Evolutionary conservation across 1,139 yeast species (phyloP).

Genomic region (Nakaseomyces uthaithaninus): DNA sequence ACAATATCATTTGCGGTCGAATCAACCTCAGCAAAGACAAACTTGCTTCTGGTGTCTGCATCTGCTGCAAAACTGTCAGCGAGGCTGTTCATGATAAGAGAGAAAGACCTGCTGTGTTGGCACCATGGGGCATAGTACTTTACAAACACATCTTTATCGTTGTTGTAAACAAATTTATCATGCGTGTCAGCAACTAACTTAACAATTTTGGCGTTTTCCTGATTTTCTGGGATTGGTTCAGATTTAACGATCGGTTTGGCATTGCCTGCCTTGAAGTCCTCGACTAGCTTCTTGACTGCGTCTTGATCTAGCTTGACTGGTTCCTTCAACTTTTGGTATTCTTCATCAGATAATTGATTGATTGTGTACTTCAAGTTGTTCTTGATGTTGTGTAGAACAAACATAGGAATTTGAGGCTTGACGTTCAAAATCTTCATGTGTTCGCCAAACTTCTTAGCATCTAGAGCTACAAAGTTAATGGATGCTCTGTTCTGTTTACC

Average conservation of each 20-base stretch:
- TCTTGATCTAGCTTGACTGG: constrained; percentile 33
- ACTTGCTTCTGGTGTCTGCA: constrained; percentile 40
- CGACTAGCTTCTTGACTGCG: constrained; percentile 52
- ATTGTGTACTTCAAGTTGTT: constrained; percentile 70
- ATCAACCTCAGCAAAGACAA: constrained; percentile 76
- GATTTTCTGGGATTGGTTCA: constrained; percentile 75
- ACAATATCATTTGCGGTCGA: constrained; percentile 79
- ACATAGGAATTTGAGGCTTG: constrained; percentile 79
- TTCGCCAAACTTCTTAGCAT: constrained; percentile 69
- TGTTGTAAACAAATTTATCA: constrained; percentile 58
- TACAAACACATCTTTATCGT: constrained; percentile 74
- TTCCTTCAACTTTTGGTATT: constrained; percentile 20
- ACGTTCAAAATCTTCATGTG: constrained; percentile 85
- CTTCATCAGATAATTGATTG: constrained; percentile 38
- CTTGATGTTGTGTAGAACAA: constrained; percentile 71
- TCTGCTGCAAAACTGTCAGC: constrained; percentile 56
- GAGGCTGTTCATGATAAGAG: constrained; percentile 81
- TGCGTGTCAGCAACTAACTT: constrained; percentile 82
- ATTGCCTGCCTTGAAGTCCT: constrained; percentile 54
- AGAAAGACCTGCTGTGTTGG: constrained; percentile 92
- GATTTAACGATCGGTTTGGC: constrained; percentile 71
- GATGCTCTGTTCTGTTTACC: constrained; percentile 74
- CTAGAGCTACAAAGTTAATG: constrained; percentile 81
- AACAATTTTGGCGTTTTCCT: constrained; percentile 51
- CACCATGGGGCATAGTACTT: constrained; percentile 98